Evolutionary conservation across 2,329 filamentous ascomycete genomes (phyloP).

Genomic region (Ophiosphaerella korrae): DNA sequence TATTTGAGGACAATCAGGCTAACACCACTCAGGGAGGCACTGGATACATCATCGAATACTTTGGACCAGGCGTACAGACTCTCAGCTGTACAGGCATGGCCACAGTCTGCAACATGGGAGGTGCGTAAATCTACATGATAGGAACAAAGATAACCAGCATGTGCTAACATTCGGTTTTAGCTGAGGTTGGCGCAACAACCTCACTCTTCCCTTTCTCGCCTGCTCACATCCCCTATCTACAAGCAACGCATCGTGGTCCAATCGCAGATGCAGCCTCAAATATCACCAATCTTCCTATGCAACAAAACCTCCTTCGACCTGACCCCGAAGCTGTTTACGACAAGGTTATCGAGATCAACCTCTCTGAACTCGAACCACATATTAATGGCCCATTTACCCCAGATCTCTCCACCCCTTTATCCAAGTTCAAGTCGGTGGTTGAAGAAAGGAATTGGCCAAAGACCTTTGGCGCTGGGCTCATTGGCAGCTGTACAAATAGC

Average conservation of each 20-base stretch:
- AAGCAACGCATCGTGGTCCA: constrained; percentile 76
- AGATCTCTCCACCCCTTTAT: constrained; percentile 90
- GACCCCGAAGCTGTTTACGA: constrained; percentile 88
- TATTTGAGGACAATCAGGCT: constrained; percentile 7
- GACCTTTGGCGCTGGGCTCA: constrained; percentile 88
- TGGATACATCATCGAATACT: constrained; percentile 93
- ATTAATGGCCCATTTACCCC: constrained; percentile 98
- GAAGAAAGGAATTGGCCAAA: constrained; percentile 87
- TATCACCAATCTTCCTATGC: constrained; percentile 61
- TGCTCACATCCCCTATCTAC: constrained; percentile 82
- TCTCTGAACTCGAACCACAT: constrained; percentile 88
- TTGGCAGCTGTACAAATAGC: constrained; percentile 98
- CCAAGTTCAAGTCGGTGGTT: constrained; percentile 84
- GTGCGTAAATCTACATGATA: background rate
- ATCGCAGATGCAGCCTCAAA: constrained; percentile 71
- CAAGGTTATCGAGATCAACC: constrained; percentile 85
- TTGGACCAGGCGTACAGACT: constrained; percentile 85
- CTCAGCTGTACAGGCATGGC: constrained; percentile 93
- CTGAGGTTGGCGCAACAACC: constrained; percentile 91
- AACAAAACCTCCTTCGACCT: constrained; percentile 72
- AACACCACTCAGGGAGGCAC: constrained; percentile 70
- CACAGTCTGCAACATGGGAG: constrained; percentile 68
- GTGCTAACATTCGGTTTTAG: constrained; percentile 12
- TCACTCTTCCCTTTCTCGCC: constrained; percentile 92
- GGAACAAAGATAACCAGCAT: too few relatives aligned